A percentile compares a stretch with the other conserved stretches of the same genome.
Conservation (phyloP, 257 asterid species). For the Plectranthus barbatus region DNA sequence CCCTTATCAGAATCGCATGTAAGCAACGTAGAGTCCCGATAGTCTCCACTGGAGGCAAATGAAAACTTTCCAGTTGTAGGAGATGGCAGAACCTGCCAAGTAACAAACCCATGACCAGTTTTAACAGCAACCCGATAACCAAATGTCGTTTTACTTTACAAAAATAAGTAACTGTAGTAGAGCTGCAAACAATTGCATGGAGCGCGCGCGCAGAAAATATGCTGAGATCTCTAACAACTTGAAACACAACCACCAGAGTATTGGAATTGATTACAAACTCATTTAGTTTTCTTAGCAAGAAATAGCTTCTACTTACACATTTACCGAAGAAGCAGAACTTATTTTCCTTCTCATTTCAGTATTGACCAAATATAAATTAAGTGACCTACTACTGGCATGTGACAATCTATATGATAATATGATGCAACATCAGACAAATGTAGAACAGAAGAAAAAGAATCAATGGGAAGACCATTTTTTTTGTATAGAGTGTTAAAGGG, state of each 20-base stretch:
- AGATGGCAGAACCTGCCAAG: conserved; percentile 37
- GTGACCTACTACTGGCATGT: background rate
- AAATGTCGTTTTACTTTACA: background rate
- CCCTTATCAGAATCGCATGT: conserved; percentile 33
- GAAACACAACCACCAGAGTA: background rate
- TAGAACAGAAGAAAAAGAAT: background rate
- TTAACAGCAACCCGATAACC: background rate
- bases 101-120: background rate
- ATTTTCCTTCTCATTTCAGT: background rate
- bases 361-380: background rate
- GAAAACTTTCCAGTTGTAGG: conserved; percentile 77
- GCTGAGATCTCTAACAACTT: background rate
- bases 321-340: too few species aligned
- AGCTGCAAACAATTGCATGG: background rate
- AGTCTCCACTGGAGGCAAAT: conserved; percentile 25
- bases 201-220: background rate
- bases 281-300: background rate
- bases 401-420: background rate
- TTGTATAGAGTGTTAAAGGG: background rate
- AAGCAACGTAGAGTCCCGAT: conserved; percentile 24
- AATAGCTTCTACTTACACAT: too few species aligned
- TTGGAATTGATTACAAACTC: background rate
- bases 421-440: background rate
- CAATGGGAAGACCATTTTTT: background rate
- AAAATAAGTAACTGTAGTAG: background rate